A percentile compares a stretch with the other conserved stretches of the same genome.
These are phyloP conservation scores for Trichoderma sp. DNA, from an alignment of 2,329 filamentous ascomycete species.

Conservation along the genomic window DNA sequence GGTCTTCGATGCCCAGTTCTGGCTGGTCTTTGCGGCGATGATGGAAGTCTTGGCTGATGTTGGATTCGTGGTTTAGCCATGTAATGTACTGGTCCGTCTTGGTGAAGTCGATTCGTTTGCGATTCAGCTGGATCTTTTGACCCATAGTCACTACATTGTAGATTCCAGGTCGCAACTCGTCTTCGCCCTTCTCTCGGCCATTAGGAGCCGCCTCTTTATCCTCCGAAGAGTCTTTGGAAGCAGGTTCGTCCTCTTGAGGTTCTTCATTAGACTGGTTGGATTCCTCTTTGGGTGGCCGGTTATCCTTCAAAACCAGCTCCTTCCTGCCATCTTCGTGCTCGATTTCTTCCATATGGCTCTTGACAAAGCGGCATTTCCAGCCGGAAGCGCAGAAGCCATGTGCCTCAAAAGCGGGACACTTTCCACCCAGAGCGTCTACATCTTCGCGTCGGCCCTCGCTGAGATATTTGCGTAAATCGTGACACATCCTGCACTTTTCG, in stretches of 20 bases:
- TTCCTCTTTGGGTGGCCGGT: conserved; percentile 30
- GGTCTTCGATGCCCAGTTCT: conserved; percentile 62
- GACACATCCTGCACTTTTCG: conserved; percentile 78
- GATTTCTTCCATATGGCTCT: conserved; percentile 82
- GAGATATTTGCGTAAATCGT: conserved; percentile 85
- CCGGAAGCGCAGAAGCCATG: conserved; percentile 79
- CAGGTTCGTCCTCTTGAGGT: conserved; percentile 25
- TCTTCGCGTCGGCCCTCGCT: conserved; percentile 80
- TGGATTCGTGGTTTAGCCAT: conserved; percentile 72
- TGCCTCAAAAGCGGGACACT: conserved; percentile 80
- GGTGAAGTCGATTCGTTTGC: conserved; percentile 70
- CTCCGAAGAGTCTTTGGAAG: not conserved
- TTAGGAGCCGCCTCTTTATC: conserved; percentile 21
- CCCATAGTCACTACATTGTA: conserved; percentile 73
- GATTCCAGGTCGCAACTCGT: conserved; percentile 64
- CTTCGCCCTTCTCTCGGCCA: conserved; percentile 40
- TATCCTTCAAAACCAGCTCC: conserved; percentile 73
- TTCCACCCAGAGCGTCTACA: conserved; percentile 72
- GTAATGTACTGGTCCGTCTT: conserved; percentile 75
- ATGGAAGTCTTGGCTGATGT: conserved; percentile 45
- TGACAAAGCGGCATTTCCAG: conserved; percentile 93
- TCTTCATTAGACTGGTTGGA: not conserved
- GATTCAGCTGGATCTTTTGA: conserved; percentile 74
- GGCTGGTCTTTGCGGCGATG: conserved; percentile 50
- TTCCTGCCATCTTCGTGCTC: conserved; percentile 78